phyloP scores from a whole-genome alignment of 1,284 basidiomycete species.

The Coniophora puteana region DNA sequence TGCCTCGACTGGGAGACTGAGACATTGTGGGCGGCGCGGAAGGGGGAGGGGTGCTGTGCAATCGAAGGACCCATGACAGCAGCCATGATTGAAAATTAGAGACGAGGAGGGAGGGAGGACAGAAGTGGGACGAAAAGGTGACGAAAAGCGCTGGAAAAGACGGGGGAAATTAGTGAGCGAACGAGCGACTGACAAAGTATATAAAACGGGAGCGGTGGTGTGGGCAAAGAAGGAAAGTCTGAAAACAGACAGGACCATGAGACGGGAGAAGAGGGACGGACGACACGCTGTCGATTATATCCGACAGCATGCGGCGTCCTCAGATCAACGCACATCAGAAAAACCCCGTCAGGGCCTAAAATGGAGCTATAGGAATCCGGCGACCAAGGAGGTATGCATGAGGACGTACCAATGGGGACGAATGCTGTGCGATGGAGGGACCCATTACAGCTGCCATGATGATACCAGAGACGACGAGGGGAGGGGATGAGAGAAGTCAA shows the following conservation, averaged over 20 bases:
- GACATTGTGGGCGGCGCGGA: constrained; percentile 20
- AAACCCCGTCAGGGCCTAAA: constrained; percentile 3
- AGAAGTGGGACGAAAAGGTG: not conserved
- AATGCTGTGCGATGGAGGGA: too few species aligned
- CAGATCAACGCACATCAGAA: constrained; percentile 15
- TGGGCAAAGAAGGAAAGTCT: constrained; percentile 17
- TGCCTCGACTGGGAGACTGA: constrained; percentile 26
- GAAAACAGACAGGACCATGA: constrained; percentile 2
- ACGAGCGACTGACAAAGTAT: constrained; percentile 17
- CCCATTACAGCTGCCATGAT: too few species aligned
- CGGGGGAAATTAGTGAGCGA: constrained; percentile 16
- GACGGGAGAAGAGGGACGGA: constrained; percentile 1
- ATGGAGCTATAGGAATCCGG: too few species aligned
- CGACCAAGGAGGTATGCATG: too few species aligned
- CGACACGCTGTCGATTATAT: constrained; percentile 7
- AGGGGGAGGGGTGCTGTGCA: constrained; percentile 24
- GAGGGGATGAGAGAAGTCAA: too few species aligned
- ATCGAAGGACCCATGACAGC: constrained; percentile 26
- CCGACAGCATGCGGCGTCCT: constrained; percentile 11
- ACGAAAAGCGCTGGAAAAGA: constrained; percentile 7
- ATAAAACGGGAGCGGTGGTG: constrained; percentile 23
- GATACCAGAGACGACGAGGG: too few species aligned
- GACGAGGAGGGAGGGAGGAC: constrained; percentile 11
- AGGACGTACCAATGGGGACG: too few species aligned
- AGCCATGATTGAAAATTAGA: constrained; percentile 18